These are phyloP conservation scores for Tagetes patula DNA, from an alignment of 129 eudicot genomes.

Conservation along the genomic window DNA sequence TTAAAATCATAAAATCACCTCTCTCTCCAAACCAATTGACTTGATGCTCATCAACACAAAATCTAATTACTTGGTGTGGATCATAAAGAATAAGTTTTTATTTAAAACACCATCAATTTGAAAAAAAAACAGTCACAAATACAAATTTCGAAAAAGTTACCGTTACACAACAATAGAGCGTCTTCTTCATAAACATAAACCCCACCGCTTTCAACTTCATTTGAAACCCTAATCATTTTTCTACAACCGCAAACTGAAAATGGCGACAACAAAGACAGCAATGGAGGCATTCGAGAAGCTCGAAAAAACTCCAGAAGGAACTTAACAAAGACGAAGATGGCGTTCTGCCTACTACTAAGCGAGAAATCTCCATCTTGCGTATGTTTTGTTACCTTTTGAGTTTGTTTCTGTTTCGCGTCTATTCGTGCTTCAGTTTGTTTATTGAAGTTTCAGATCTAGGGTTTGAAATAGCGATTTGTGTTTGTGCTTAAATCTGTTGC, in stretches of 20 bases:
- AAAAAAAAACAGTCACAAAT: not conserved
- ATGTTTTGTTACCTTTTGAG: conserved; percentile 14
- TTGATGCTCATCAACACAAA: too few relatives aligned
- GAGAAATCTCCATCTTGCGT: conserved; percentile 71
- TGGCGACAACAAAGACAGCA: conserved; percentile 40
- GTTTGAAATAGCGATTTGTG: too few relatives aligned
- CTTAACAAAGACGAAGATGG: conserved; percentile 89
- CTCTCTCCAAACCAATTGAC: too few relatives aligned
- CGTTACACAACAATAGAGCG: conserved; percentile 31
- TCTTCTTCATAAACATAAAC: not conserved
- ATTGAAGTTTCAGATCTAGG: too few relatives aligned
- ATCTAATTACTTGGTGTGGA: too few relatives aligned
- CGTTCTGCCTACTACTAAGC: conserved; percentile 85
- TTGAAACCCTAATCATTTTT: not conserved
- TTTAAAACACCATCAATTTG: too few relatives aligned
- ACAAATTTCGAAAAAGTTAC: conserved; percentile 34
- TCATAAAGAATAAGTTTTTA: too few relatives aligned
- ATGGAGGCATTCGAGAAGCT: conserved; percentile 92
- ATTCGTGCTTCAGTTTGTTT: too few relatives aligned
- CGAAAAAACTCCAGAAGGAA: conserved; percentile 92
- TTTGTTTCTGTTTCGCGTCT: too few relatives aligned
- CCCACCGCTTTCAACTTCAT: conserved; percentile 10
- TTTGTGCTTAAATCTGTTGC: too few relatives aligned
- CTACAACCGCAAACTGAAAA: not conserved
- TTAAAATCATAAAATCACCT: too few relatives aligned